Evolutionary conservation across 176 grass and related monocot species (phyloP).

Genomic region (Avena atlantica): DNA sequence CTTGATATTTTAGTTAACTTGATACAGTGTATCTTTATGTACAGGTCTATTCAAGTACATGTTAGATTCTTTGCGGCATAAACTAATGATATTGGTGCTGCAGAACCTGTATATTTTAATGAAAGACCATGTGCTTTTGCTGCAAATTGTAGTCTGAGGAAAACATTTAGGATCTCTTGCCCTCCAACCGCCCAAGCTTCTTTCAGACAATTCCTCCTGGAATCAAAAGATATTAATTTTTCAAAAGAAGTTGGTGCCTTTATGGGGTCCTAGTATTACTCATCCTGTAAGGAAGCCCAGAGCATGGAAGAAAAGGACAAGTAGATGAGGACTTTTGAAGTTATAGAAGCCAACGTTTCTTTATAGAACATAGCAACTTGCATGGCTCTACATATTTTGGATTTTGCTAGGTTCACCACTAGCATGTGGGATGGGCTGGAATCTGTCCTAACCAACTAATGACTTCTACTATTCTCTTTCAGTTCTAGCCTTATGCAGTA

Average conservation of each 20-base stretch:
- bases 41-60: slow-evolving; percentile 13
- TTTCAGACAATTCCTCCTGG: slow-evolving; percentile 54
- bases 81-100: slow-evolving; percentile 41
- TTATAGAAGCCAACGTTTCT: slow-evolving; percentile 57
- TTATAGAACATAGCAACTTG: slow-evolving; percentile 60
- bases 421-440: slow-evolving; percentile 45
- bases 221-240: slow-evolving; percentile 47
- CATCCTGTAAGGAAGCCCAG: slow-evolving; percentile 60
- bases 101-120: slow-evolving; percentile 47
- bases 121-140: slow-evolving; percentile 59
- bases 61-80: slow-evolving; percentile 47
- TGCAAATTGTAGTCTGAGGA: slow-evolving; percentile 53
- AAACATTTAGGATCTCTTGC: slow-evolving; percentile 48
- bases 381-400: slow-evolving; percentile 44
- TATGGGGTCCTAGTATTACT: slow-evolving; percentile 53
- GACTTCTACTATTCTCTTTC: slow-evolving; percentile 17
- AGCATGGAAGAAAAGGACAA: slow-evolving; percentile 57
- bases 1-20: slow-evolving; percentile 12
- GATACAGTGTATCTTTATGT: slow-evolving; percentile 35
- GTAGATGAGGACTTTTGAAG: slow-evolving; percentile 61
- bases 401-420: slow-evolving; percentile 54
- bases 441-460: slow-evolving; percentile 28
- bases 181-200: slow-evolving; percentile 49
- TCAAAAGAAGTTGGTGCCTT: slow-evolving; percentile 50
- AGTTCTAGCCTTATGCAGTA: neutral